A percentile compares a stretch with the other conserved stretches of the same genome.
These are phyloP conservation scores for Leccinum aurantiacum DNA, from an alignment of 768 basidiomycete species.

Conservation along the genomic window DNA sequence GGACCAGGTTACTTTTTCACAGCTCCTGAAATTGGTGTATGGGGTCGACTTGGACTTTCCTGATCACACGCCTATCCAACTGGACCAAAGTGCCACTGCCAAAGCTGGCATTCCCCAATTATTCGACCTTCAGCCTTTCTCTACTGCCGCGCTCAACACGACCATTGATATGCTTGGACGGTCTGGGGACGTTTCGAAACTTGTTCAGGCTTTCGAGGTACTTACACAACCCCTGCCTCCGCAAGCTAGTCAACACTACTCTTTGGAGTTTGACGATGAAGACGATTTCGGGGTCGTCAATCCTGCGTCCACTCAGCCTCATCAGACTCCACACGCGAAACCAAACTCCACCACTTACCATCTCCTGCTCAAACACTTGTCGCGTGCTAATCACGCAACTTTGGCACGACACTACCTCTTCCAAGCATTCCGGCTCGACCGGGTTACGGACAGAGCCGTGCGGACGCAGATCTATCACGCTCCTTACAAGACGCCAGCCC, in stretches of 20 bases:
- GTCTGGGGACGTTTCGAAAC: slow-evolving; percentile 56
- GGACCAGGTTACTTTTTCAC: slow-evolving; percentile 55
- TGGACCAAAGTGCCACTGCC: slow-evolving; percentile 6
- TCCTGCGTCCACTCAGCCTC: slow-evolving; percentile 35
- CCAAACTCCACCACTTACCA: slow-evolving; percentile 71
- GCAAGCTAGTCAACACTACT: slow-evolving; percentile 42
- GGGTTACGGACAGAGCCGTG: slow-evolving; percentile 32
- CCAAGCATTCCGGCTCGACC: slow-evolving; percentile 51
- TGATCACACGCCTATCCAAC: slow-evolving; percentile 53
- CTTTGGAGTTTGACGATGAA: slow-evolving; percentile 65
- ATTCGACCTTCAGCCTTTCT: slow-evolving; percentile 46
- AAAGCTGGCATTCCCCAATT: slow-evolving; percentile 14
- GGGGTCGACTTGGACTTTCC: slow-evolving; percentile 77
- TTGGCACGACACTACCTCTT: slow-evolving; percentile 68
- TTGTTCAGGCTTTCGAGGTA: slow-evolving; percentile 77
- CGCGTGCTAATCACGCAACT: slow-evolving; percentile 44
- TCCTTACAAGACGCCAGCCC: slow-evolving; percentile 42
- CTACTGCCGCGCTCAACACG: slow-evolving; percentile 69
- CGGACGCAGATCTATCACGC: slow-evolving; percentile 34
- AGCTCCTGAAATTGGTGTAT: slow-evolving; percentile 65
- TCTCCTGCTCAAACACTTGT: slow-evolving; percentile 59
- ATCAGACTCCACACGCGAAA: slow-evolving; percentile 42
- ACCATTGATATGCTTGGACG: slow-evolving; percentile 70
- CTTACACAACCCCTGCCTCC: slow-evolving; percentile 69
- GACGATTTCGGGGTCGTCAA: slow-evolving; percentile 50